These are phyloP conservation scores for Emiliania huxleyi DNA, from an alignment of 78 protist species.

Conservation along the genomic window DNA sequence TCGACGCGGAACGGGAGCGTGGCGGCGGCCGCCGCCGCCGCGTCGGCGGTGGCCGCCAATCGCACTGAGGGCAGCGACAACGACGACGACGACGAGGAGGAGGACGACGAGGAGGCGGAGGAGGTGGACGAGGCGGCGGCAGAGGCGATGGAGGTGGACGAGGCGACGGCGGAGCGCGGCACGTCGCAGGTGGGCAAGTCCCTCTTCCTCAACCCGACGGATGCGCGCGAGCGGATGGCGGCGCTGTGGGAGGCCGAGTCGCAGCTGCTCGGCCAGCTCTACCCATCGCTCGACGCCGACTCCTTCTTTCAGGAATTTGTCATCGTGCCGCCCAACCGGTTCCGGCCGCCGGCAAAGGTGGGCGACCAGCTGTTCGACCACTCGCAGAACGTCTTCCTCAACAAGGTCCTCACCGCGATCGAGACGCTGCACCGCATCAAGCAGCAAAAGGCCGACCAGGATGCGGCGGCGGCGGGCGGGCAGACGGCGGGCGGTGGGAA, in stretches of 20 bases:
- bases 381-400: conserved; percentile 50
- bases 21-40: too few species aligned
- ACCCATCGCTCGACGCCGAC: not conserved
- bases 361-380: conserved; percentile 49
- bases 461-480: not conserved
- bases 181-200: not conserved
- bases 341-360: conserved; percentile 60
- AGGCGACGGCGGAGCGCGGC: not conserved
- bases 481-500: too few species aligned
- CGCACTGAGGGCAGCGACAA: too few species aligned
- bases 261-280: not conserved
- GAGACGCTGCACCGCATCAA: not conserved
- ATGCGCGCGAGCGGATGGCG: not conserved
- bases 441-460: not conserved
- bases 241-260: not conserved
- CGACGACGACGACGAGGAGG: not conserved
- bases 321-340: conserved; percentile 71
- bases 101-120: not conserved
- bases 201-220: not conserved
- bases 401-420: not conserved
- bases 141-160: not conserved
- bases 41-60: too few species aligned
- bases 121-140: not conserved
- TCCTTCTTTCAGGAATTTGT: conserved; percentile 57
- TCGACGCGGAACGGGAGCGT: too few species aligned